Percentiles rank a stretch among this genome's conserved stretches.
Conservation (phyloP, 768 basidiomycete genomes). For the Nidularia sp. region DNA sequence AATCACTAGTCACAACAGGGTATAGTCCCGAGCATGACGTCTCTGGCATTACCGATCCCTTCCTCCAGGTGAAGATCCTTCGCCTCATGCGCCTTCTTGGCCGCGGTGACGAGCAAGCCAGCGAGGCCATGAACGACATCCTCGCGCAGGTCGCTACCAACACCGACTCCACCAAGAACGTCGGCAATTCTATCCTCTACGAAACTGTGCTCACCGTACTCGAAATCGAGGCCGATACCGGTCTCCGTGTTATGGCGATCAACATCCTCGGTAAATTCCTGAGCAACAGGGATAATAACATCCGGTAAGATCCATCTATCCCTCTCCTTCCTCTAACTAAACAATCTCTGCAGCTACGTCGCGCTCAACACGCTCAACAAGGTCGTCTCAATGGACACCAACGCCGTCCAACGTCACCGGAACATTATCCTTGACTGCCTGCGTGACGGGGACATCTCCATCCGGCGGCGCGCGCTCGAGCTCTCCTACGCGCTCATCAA, state of each 20-base stretch:
- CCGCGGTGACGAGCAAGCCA: slow-evolving; percentile 77
- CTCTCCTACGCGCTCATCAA: slow-evolving; percentile 97
- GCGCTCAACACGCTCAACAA: slow-evolving; percentile 98
- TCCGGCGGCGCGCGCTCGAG: slow-evolving; percentile 93
- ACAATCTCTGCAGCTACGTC: slow-evolving; percentile 66
- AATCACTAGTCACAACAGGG: slow-evolving; percentile 91
- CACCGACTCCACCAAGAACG: slow-evolving; percentile 96
- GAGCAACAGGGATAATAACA: slow-evolving; percentile 97
- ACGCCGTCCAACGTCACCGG: slow-evolving; percentile 95
- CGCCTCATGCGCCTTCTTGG: slow-evolving; percentile 88
- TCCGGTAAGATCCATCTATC: slow-evolving; percentile 57
- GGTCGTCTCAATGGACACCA: slow-evolving; percentile 96
- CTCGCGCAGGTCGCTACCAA: slow-evolving; percentile 99
- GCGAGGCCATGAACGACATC: slow-evolving; percentile 98
- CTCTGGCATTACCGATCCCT: slow-evolving; percentile 97
- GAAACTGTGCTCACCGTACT: slow-evolving; percentile 95
- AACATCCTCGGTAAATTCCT: slow-evolving; percentile 98
- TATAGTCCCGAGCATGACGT: slow-evolving; percentile 99
- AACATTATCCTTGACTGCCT: slow-evolving; percentile 99
- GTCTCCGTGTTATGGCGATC: slow-evolving; percentile 97
- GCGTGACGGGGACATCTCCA: slow-evolving; percentile 98
- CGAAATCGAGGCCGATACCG: slow-evolving; percentile 95
- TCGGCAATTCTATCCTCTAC: slow-evolving; percentile 96
- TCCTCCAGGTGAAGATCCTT: slow-evolving; percentile 90
- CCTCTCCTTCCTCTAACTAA: background rate